A percentile compares a stretch with the other conserved stretches of the same genome.
Conservation (phyloP, 257 asterid genomes). For the Coffea canephora region DNA sequence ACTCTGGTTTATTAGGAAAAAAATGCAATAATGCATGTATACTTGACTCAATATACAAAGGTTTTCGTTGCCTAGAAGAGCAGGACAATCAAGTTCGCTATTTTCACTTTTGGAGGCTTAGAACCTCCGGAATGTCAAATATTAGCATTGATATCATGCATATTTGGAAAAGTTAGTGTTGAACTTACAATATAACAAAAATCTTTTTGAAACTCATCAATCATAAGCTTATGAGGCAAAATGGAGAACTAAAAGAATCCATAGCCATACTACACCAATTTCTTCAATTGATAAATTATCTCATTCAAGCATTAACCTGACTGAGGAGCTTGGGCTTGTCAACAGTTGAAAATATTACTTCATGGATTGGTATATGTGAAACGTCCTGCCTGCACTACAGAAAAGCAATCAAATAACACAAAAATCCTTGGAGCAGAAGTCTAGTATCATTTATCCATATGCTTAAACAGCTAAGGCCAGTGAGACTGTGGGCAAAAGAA, state of each 20-base stretch:
- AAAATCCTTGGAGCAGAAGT: not conserved
- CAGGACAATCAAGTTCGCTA: not conserved
- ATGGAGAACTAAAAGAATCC: not conserved
- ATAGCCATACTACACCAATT: not conserved
- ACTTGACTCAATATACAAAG: not conserved
- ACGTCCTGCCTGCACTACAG: constrained; percentile 62
- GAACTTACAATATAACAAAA: not conserved
- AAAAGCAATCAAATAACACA: constrained; percentile 9
- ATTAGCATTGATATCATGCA: not conserved
- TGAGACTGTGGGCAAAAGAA: not conserved
- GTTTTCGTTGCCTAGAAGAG: not conserved
- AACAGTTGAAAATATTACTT: constrained; percentile 77
- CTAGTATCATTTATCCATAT: too few relatives aligned
- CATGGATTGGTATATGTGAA: constrained; percentile 52
- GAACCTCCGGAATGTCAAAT: not conserved
- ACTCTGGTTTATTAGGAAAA: not conserved
- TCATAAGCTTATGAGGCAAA: not conserved
- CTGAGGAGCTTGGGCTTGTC: constrained; percentile 97
- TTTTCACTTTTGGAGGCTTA: not conserved
- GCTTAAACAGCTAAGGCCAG: not conserved
- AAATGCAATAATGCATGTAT: not conserved
- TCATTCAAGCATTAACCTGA: constrained; percentile 43
- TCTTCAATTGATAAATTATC: not conserved
- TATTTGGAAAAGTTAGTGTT: not conserved
- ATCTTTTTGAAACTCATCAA: not conserved